Percentiles rank a stretch among this genome's conserved stretches.
phyloP scores from a whole-genome alignment of 208 protist genomes.

The Acanthamoeba castellanii region DNA sequence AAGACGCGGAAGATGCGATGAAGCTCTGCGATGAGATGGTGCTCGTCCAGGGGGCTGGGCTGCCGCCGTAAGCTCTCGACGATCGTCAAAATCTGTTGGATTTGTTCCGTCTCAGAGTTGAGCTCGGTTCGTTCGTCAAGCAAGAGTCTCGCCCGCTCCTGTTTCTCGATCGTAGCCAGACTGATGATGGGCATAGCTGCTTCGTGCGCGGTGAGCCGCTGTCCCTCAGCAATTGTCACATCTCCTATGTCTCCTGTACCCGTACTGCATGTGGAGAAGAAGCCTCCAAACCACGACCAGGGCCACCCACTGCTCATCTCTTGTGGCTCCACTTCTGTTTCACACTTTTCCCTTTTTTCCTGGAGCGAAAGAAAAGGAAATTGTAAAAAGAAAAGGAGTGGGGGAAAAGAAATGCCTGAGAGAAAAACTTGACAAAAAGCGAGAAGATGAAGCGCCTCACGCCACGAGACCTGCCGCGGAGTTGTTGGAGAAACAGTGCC shows the following conservation, averaged over 20 bases:
- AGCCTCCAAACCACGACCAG: conserved; percentile 10
- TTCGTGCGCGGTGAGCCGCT: neutral
- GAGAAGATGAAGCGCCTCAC: too few relatives aligned
- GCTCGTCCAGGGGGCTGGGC: neutral
- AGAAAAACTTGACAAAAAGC: neutral
- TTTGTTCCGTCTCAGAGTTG: conserved; percentile 46
- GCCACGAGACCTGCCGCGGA: too few relatives aligned
- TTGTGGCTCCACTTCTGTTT: too few relatives aligned
- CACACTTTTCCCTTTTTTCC: neutral
- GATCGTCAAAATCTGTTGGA: conserved; percentile 51
- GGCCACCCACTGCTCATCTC: conserved; percentile 1
- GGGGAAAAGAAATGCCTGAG: neutral
- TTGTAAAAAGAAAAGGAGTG: neutral
- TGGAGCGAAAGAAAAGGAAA: neutral
- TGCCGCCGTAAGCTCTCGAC: neutral
- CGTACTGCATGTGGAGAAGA: neutral
- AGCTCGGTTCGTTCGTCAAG: neutral
- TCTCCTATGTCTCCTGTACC: neutral
- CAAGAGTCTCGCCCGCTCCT: neutral
- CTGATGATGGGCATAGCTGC: conserved; percentile 13
- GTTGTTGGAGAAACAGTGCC: too few relatives aligned
- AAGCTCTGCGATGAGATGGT: neutral
- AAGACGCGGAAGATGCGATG: conserved; percentile 5
- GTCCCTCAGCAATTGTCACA: neutral
- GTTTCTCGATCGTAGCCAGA: conserved; percentile 23